Evolutionary conservation across 345 rosid genomes (phyloP).

Genomic region (Excoecaria cochinchinensis): DNA sequence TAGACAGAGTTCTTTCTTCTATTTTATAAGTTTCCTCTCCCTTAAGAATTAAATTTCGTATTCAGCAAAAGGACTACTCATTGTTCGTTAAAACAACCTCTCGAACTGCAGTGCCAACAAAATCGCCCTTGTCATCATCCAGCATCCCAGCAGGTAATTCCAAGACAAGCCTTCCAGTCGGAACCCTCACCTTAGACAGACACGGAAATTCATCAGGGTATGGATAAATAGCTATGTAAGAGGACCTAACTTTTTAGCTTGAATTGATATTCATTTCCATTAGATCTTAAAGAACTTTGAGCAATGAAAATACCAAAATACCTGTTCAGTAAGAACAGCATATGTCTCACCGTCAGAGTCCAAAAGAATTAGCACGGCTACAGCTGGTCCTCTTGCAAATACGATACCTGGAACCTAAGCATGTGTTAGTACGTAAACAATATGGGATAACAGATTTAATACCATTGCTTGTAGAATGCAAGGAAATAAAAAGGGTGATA

Average conservation of each 20-base stretch:
- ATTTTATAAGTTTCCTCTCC: not conserved
- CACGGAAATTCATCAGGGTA: slow-evolving; percentile 10
- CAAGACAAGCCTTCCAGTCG: slow-evolving; percentile 70
- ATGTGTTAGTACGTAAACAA: slow-evolving; percentile 32
- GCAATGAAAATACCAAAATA: slow-evolving; percentile 8
- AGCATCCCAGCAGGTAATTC: slow-evolving; percentile 98
- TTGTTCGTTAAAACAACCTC: slow-evolving; percentile 49
- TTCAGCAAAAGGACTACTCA: not conserved
- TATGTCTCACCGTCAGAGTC: slow-evolving; percentile 62
- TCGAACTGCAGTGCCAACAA: slow-evolving; percentile 87
- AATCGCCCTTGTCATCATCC: slow-evolving; percentile 81
- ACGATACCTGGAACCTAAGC: slow-evolving; percentile 93
- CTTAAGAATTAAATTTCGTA: not conserved
- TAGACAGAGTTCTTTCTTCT: not conserved
- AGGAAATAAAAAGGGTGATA: not conserved
- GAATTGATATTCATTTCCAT: slow-evolving; percentile 6
- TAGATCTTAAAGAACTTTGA: not conserved
- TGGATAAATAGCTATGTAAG: not conserved
- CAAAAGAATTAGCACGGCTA: slow-evolving; percentile 78
- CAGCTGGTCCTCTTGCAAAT: slow-evolving; percentile 95
- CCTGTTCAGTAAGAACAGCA: slow-evolving; percentile 96
- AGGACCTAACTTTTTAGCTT: not conserved
- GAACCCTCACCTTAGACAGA: slow-evolving; percentile 74
- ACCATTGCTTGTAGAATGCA: not conserved
- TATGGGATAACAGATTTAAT: not conserved